Conservation (phyloP, 257 asterid genomes). For the Solanum okadae region DNA sequence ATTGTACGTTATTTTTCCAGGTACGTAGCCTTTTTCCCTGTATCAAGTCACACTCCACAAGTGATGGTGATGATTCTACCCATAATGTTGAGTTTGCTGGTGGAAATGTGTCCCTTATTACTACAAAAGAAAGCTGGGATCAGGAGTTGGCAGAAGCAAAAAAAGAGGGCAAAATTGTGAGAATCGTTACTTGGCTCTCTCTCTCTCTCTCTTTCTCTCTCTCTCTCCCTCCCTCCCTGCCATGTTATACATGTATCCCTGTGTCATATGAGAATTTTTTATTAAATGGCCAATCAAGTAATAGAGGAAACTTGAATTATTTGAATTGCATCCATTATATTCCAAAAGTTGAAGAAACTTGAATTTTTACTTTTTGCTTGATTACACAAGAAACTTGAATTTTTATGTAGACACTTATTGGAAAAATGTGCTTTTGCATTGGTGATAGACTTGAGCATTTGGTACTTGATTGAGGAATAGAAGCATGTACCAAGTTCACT, state of each 20-base stretch:
- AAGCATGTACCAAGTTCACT: not conserved
- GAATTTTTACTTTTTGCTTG: not conserved
- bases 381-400: not conserved
- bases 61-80: slow-evolving; percentile 42
- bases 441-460: not conserved
- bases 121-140: slow-evolving; percentile 76
- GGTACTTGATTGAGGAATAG: not conserved
- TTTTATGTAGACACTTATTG: not conserved
- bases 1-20: not conserved
- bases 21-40: not conserved
- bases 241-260: not conserved
- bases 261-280: not conserved
- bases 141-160: slow-evolving; percentile 65
- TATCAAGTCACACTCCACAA: not conserved
- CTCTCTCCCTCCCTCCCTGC: not conserved
- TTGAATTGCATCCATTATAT: not conserved
- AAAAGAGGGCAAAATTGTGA: slow-evolving; percentile 57
- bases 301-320: not conserved
- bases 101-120: slow-evolving; percentile 81
- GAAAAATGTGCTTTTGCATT: not conserved
- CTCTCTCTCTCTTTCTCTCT: no score
- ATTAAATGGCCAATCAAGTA: not conserved
- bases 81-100: slow-evolving; percentile 53
- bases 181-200: not conserved
- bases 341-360: not conserved